Base-by-base conservation (phyloP, 2,329 filamentous ascomycete species). In the Pseudogymnoascus sp. region DNA sequence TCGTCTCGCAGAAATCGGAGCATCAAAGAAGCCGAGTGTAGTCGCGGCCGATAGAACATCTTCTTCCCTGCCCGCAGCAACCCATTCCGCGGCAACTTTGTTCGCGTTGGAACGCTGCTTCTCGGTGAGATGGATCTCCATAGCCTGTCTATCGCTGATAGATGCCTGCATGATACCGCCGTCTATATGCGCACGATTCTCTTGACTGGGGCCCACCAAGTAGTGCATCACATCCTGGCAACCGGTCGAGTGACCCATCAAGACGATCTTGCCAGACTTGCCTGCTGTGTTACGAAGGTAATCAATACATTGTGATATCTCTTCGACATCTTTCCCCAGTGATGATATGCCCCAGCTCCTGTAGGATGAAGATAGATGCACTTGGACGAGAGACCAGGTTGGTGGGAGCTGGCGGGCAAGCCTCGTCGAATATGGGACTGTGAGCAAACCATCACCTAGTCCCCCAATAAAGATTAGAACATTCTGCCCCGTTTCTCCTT, bases 171-270 rank as follows among this genome's bases (percentile, higher is more conserved):
- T 74, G n/a, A 89, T 83, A 0, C 79, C 79, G 15, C 84, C 87
- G 58, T 87, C 78, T 9, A 89, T 75, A 0, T 63, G 61, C 7
- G 29, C 18, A 6, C 58, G 58, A 2, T 5, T 55, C 55, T 68
- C 64, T 33, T 67, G 63, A n/a, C 66, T 67, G 1, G 64, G n/a
- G 21, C 70, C 70, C 6, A 68, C 71, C 4, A 87, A 70, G 66
- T 89, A 89, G 67, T 87, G 82, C 74, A 89, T 80, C 10, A 84
- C 78, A 70, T 88, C 86, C 72, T 89, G 87, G 67, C 83, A 87
- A 0, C 87, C 87, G 0, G 87, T 89, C 1, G 82, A 86, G 67
- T 88, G 85, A 2, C 87, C 87, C 82, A 89, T 85, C 12, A 89
- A 72, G 27, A 87, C 82, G n/a, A 89, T 72, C 61, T 84, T 85